A percentile compares a stretch with the other conserved stretches of the same genome.
These are phyloP conservation scores for Pyrenochaeta sp. DNA, from an alignment of 2,329 filamentous ascomycete species.

Conservation along the genomic window DNA sequence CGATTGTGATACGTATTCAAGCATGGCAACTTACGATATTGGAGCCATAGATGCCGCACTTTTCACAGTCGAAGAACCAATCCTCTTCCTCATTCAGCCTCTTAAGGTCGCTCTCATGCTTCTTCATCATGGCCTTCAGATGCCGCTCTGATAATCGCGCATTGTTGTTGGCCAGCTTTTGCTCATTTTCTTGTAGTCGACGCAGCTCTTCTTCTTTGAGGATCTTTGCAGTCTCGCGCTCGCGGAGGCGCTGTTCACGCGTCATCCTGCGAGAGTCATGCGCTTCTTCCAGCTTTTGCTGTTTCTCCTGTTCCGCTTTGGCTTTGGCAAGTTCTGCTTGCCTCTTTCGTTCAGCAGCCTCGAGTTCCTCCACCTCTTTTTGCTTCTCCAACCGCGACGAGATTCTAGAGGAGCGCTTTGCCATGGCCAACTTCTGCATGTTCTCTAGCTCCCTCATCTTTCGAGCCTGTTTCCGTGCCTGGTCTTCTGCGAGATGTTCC, in stretches of 20 bases:
- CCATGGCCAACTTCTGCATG: slow-evolving; percentile 86
- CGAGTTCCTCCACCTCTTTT: slow-evolving; percentile 74
- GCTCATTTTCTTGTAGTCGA: slow-evolving; percentile 79
- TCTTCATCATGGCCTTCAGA: slow-evolving; percentile 83
- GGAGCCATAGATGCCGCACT: slow-evolving; percentile 88
- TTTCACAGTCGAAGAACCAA: slow-evolving; percentile 92
- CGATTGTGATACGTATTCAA: neutral
- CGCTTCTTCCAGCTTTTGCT: slow-evolving; percentile 75
- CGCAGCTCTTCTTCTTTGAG: slow-evolving; percentile 84
- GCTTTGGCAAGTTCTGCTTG: slow-evolving; percentile 71
- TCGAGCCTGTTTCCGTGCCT: slow-evolving; percentile 76
- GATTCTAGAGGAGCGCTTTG: slow-evolving; percentile 91
- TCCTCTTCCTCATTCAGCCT: slow-evolving; percentile 76
- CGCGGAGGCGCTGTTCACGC: slow-evolving; percentile 83
- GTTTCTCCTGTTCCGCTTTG: slow-evolving; percentile 65
- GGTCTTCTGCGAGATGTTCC: slow-evolving; percentile 74
- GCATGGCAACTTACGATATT: slow-evolving; percentile 63
- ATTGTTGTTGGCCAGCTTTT: slow-evolving; percentile 56
- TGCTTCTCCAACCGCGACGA: slow-evolving; percentile 83
- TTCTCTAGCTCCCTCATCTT: slow-evolving; percentile 83
- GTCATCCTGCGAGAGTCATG: slow-evolving; percentile 83
- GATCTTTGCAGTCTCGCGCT: slow-evolving; percentile 84
- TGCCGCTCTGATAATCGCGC: slow-evolving; percentile 77
- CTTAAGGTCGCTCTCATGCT: slow-evolving; percentile 77
- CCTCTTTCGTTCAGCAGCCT: slow-evolving; percentile 74